Conservation (phyloP, 768 basidiomycete species). For the Phlebiopsis flavidoalba region DNA sequence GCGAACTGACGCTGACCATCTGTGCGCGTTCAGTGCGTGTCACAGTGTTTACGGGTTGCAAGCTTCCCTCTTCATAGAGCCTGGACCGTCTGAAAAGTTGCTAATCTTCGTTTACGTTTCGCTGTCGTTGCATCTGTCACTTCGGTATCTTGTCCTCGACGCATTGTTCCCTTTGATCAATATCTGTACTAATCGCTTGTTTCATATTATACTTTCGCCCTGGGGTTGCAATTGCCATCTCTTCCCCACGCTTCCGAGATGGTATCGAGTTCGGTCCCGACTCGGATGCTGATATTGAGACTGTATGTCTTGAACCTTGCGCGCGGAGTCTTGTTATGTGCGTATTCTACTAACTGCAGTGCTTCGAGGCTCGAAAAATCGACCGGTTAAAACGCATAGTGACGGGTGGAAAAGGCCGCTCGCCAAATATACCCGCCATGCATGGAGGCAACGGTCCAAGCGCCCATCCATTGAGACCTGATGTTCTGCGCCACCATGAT, state of each 20-base stretch:
- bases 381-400: not conserved
- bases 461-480: not conserved
- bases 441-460: not conserved
- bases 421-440: not conserved
- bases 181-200: not conserved
- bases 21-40: conserved; percentile 42
- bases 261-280: not conserved
- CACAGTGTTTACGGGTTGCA: conserved; percentile 56
- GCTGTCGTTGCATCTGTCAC: conserved; percentile 5
- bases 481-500: not conserved
- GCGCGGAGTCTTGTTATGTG: not conserved
- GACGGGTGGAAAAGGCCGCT: not conserved
- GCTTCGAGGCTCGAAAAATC: not conserved
- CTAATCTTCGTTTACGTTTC: not conserved
- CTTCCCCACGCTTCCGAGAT: not conserved
- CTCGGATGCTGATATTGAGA: too few relatives aligned
- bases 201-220: not conserved
- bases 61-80: conserved; percentile 30
- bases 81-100: not conserved
- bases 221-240: not conserved
- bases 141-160: conserved; percentile 2
- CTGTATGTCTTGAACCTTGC: not conserved
- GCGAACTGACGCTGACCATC: conserved; percentile 9
- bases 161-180: not conserved
- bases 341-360: not conserved